Base-by-base conservation (phyloP, 495 filamentous ascomycete species). In the Penicillium dipodomyicola region DNA sequence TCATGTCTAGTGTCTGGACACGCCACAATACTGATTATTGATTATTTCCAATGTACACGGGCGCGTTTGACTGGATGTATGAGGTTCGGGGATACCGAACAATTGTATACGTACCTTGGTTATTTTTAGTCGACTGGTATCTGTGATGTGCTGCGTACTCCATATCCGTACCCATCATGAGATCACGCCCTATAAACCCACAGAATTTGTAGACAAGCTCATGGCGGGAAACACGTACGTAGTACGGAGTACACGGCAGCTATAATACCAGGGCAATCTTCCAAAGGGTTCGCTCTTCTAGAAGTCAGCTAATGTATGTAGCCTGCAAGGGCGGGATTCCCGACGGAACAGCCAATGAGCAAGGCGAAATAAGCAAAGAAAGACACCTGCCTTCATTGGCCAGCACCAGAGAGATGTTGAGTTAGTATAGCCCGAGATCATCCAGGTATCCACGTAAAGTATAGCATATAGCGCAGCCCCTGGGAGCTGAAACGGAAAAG, bases 401-500 rank as follows among this genome's bases (percentile, higher is more conserved):
- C 10, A 4, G 29, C 29, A 15, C 0, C 33, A 37, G 5, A 25
- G 33, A 15, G 32, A 35, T 14, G 32, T 14, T 29, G 7, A 7
- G 27, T 10, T 11, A 30, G 29, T 30, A 8, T 0, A 14, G 33
- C 33, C 27, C 17, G 22, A 51, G 49, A 51, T 51, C 23, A 51
- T 51, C 48, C 33, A 20, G 25, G 35, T 37, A 39, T 51, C 35
- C 49, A 51, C 49, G 49, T 15, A 50, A 37, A 23, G 20, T 23
- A 49, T 35, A 11, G 15, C n/a, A 39, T n/a, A 0, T 17, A 40
- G 33, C 30, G 30, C 30, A 33, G 11, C 35, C 49, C 49, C 49
- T 41, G 23, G 23, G 10, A 49, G 33, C n/a, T 12, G 20, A 49
- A 51, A 23, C 23, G 23, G 6, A 39, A 39, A 51, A 51, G 40